Percentiles rank a stretch among this genome's conserved stretches.
Evolutionary conservation across 1,139 yeast species (phyloP).

Genomic region (Sporopachydermia cereana): DNA sequence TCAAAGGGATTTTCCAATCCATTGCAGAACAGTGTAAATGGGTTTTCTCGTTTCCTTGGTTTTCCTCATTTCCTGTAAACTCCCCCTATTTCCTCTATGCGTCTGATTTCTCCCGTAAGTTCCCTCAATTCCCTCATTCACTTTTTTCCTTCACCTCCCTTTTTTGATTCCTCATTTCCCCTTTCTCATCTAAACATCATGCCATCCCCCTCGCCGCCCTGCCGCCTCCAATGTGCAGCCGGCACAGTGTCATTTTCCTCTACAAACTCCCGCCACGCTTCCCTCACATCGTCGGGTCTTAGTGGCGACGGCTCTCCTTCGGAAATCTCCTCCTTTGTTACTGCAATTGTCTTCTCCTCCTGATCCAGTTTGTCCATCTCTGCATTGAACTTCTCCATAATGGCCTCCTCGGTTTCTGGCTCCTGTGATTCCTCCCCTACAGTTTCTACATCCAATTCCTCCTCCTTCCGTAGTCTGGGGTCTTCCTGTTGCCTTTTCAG

Average conservation of each 20-base stretch:
- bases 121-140: not conserved
- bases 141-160: not conserved
- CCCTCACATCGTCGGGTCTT: slow-evolving; percentile 74
- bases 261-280: slow-evolving; percentile 74
- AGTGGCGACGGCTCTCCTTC: slow-evolving; percentile 40
- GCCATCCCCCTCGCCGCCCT: slow-evolving; percentile 63
- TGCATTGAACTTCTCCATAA: slow-evolving; percentile 7
- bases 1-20: no score
- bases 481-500: slow-evolving; percentile 6
- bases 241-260: slow-evolving; percentile 57
- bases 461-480: slow-evolving; percentile 16
- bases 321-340: slow-evolving; percentile 10
- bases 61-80: no score
- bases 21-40: no score
- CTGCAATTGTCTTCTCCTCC: slow-evolving; percentile 11
- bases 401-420: not conserved
- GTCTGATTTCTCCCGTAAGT: no score
- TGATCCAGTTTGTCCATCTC: slow-evolving; percentile 22
- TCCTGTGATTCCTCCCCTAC: slow-evolving; percentile 3
- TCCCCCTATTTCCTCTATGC: no score
- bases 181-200: slow-evolving; percentile 40
- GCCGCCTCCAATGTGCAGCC: slow-evolving; percentile 55
- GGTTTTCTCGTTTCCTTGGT: no score
- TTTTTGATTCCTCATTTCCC: not conserved
- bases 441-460: slow-evolving; percentile 16